Base-by-base conservation (phyloP, 2,329 filamentous ascomycete genomes). In the Davidsoniella neocaledoniae region DNA sequence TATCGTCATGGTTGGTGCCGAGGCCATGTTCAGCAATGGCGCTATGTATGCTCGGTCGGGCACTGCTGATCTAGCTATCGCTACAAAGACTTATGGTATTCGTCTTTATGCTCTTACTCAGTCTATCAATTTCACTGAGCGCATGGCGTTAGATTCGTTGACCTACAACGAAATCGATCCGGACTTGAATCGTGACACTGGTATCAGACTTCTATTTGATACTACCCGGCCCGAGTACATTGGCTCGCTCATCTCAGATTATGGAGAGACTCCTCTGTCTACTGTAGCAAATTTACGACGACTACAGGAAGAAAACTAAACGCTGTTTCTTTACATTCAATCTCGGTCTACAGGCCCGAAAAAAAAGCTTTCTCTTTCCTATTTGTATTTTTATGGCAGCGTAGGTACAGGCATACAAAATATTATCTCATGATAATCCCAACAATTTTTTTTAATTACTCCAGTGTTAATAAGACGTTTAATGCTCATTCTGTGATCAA, bases 11-110 rank as follows among this genome's bases (percentile, higher is more conserved):
- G 85, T 96, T 1, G 88, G 87, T 10, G 87, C 88, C 4, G 88
- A 95, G 62, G 85, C 86, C 38, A 91, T 98, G 79, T 91, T 94
- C 67, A 88, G 85, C 57, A 96, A 96, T 64, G 91, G 91, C 6
- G 77, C 85, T 33, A 74, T 98, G 57, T 94, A 93, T 64, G 90
- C 84, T 4, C 79, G 87, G 17, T 79, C 86, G 8, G 91, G 91
- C 54, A 94, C 88, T 3, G 86, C 85, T 21, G 77, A 91, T 53
- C 75, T 96, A 8, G 88, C 90, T 16, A 83, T 91, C 69, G 79
- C 83, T 40, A 90, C 88, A 5, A 77, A 81, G 47, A 77, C 83
- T 51, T 71, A 79, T 17, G 80, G 82, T 52, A 76, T 88, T 37
- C 83, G 85, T 1, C 86, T 96, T 52, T 80, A 93, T 33, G 86